These are phyloP conservation scores for Monosporozyma servazzii DNA, from an alignment of 805 yeast species.

Conservation along the genomic window DNA sequence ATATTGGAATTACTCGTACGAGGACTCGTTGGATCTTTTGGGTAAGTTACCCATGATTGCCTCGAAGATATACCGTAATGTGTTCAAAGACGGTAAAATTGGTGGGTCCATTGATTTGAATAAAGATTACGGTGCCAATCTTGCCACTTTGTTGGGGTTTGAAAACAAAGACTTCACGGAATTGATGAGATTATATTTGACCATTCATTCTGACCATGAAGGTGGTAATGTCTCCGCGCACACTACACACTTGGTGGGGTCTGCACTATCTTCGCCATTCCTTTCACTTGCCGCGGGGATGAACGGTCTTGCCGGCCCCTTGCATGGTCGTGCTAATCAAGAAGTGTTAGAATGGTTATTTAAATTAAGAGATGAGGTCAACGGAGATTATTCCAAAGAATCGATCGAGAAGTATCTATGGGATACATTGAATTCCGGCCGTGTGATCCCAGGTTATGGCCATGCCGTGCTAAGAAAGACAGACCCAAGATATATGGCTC, in stretches of 20 bases:
- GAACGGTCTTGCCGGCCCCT: conserved; percentile 81
- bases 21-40: conserved; percentile 68
- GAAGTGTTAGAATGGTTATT: conserved; percentile 77
- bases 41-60: conserved; percentile 79
- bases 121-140: conserved; percentile 59
- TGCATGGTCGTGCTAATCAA: conserved; percentile 83
- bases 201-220: conserved; percentile 83
- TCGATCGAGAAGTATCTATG: conserved; percentile 69
- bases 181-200: conserved; percentile 69
- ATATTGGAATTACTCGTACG: conserved; percentile 77
- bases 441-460: conserved; percentile 85
- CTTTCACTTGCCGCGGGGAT: conserved; percentile 73
- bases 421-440: conserved; percentile 71
- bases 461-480: conserved; percentile 84
- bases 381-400: conserved; percentile 59
- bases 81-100: conserved; percentile 71
- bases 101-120: conserved; percentile 39
- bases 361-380: conserved; percentile 47
- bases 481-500: conserved; percentile 82
- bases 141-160: conserved; percentile 50
- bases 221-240: conserved; percentile 87
- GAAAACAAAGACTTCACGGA: conserved; percentile 63
- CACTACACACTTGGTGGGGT: conserved; percentile 78
- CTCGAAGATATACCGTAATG: conserved; percentile 75
- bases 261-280: conserved; percentile 72